phyloP scores from a whole-genome alignment of 768 basidiomycete genomes.

The Boletus sp. region DNA sequence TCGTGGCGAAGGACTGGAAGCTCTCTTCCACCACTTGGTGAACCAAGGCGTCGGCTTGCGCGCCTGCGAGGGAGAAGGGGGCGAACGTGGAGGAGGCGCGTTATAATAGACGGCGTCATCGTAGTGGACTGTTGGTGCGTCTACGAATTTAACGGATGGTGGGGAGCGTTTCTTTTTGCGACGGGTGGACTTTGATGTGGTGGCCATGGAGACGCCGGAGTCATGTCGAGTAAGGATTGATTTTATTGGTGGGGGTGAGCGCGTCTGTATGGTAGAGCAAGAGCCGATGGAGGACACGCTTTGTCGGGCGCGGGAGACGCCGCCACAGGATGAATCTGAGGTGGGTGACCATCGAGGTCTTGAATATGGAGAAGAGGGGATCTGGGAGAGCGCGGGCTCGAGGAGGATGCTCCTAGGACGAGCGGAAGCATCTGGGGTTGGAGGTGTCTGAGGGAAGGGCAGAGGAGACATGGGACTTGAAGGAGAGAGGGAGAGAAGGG shows the following conservation, averaged over 20 bases:
- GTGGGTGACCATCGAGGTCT: slow-evolving; percentile 17
- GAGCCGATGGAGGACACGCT: slow-evolving; percentile 40
- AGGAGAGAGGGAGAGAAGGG: not conserved
- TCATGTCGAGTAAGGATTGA: slow-evolving; percentile 57
- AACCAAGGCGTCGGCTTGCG: slow-evolving; percentile 21
- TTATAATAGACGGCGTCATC: slow-evolving; percentile 12
- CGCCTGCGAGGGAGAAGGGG: slow-evolving; percentile 9
- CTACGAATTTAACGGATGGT: slow-evolving; percentile 66
- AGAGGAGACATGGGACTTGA: slow-evolving; percentile 2
- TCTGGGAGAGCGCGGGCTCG: slow-evolving; percentile 13
- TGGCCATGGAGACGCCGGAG: slow-evolving; percentile 45
- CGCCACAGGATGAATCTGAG: slow-evolving; percentile 16
- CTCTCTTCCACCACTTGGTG: slow-evolving; percentile 26
- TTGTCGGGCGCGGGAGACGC: slow-evolving; percentile 28
- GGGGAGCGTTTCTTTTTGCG: slow-evolving; percentile 32
- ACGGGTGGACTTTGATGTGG: slow-evolving; percentile 24
- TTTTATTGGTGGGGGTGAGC: slow-evolving; percentile 34
- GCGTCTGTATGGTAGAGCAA: slow-evolving; percentile 29
- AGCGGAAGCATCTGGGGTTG: slow-evolving; percentile 9
- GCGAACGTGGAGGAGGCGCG: slow-evolving; percentile 14
- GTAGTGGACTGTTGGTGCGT: slow-evolving; percentile 60
- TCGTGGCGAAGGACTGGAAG: slow-evolving; percentile 17
- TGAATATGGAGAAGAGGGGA: slow-evolving; percentile 18
- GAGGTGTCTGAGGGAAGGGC: slow-evolving; percentile 20
- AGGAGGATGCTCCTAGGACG: slow-evolving; percentile 30